Conservation (phyloP, 2,329 filamentous ascomycete species). For the Penicillium capsulatum region DNA sequence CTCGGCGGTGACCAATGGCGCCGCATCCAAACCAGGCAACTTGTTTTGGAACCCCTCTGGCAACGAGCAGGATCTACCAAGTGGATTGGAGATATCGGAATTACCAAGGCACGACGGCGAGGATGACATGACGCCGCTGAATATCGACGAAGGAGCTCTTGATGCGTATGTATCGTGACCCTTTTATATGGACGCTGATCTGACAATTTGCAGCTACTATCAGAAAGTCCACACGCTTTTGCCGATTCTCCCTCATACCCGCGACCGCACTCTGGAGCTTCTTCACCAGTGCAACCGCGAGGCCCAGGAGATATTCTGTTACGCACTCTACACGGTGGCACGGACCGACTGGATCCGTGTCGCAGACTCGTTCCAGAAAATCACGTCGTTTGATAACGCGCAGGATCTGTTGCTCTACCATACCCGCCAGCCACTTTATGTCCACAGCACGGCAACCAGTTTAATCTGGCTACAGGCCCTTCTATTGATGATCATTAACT, state of each 20-base stretch:
- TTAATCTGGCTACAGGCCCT: constrained; percentile 42
- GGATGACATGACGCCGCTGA: constrained; percentile 34
- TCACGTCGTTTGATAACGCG: constrained; percentile 38
- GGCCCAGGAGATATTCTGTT: constrained; percentile 40
- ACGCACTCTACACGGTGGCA: constrained; percentile 40
- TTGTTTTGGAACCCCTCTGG: constrained; percentile 38
- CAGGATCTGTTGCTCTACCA: constrained; percentile 39
- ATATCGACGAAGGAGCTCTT: constrained; percentile 39
- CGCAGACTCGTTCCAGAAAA: constrained; percentile 31
- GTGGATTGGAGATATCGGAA: constrained; percentile 31
- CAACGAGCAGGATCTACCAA: constrained; percentile 31
- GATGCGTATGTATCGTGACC: constrained; percentile 33
- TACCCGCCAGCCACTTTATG: constrained; percentile 35
- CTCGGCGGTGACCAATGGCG: constrained; percentile 35
- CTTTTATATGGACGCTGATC: neutral
- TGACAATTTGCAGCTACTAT: constrained; percentile 36
- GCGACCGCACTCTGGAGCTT: constrained; percentile 35
- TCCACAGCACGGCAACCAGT: constrained; percentile 35
- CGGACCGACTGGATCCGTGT: constrained; percentile 36
- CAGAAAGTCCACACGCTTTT: constrained; percentile 39
- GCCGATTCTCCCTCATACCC: constrained; percentile 41
- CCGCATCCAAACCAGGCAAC: constrained; percentile 34
- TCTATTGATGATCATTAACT: constrained; percentile 42
- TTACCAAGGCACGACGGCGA: constrained; percentile 30
- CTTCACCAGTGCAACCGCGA: constrained; percentile 40